Evolutionary conservation across 2,329 filamentous ascomycete species (phyloP), one percentile per base, ranked within the genome.

Genomic region (Parastagonospora nodorum): DNA sequence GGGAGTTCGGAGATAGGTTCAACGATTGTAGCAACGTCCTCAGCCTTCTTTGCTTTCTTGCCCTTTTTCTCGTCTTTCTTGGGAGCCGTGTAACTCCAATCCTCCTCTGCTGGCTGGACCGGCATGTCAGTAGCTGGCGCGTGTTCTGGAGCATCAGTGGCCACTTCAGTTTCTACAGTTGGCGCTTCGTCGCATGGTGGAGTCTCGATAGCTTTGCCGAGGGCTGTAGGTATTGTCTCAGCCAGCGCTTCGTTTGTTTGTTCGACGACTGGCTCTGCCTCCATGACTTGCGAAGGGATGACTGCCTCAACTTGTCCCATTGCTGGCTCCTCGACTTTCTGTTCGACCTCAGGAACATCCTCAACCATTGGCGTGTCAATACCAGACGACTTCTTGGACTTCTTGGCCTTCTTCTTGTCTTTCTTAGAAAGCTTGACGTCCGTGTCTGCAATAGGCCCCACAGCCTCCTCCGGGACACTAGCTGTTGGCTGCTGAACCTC

Each of bases 341-440:
- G 10, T 14, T 29, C 42, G 5, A 29, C 39, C 24, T 52, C 45
- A 1, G 37, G 14, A 14, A 33, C 14, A 9, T 43, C 36, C 32
- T 64, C 58, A 11, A 33, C 10, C n/a, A 37, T 28, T 30, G 60
- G 58, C 19, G 16, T 42, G 27, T 48, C 57, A 10, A 50, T 16
- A 8, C 39, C 62, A 10, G 54, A 55, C 39, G 51, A 33, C 32
- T 60, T 67, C 29, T 51, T 56, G 1, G 39, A 46, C 15, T 54
- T 66, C 48, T 66, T 68, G 8, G 42, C 48, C 42, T 66, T 65
- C 32, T 65, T 66, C 48, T 66, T 62, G 12, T 55, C 52, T 19
- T 63, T 61, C 50, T 61, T 66, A 1, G 60, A 57, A 12, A 42
- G 33, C 33, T 49, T 41, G 28, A 41, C n/a, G 10, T 27, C 42